Evolutionary conservation across 768 basidiomycete species (phyloP).

Genomic region (Russula dissimulans): DNA sequence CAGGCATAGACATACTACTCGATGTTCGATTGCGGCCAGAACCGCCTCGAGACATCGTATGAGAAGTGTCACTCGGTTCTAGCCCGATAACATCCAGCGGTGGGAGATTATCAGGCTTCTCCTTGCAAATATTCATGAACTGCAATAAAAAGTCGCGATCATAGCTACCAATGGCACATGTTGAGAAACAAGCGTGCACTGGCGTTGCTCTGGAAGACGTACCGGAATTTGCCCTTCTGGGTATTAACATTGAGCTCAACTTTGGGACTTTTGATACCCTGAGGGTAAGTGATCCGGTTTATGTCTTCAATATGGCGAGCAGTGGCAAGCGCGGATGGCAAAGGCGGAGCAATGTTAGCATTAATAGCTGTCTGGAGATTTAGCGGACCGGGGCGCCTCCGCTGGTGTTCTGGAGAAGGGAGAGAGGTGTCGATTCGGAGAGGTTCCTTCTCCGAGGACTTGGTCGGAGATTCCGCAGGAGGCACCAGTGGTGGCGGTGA

Average conservation of each 20-base stretch:
- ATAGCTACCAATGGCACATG: constrained; percentile 45
- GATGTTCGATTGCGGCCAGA: constrained; percentile 53
- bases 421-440: constrained; percentile 60
- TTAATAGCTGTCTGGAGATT: constrained; percentile 52
- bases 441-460: constrained; percentile 38
- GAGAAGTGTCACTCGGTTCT: constrained; percentile 52
- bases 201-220: constrained; percentile 14
- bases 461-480: constrained; percentile 39
- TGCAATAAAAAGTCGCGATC: constrained; percentile 96
- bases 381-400: constrained; percentile 61
- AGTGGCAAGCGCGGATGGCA: constrained; percentile 63
- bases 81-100: constrained; percentile 87
- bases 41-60: constrained; percentile 48
- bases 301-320: constrained; percentile 85
- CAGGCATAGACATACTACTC: constrained; percentile 33
- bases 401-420: constrained; percentile 33
- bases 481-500: constrained; percentile 23
- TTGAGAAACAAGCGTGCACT: neutral
- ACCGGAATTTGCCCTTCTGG: constrained; percentile 87
- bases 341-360: constrained; percentile 34
- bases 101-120: constrained; percentile 87
- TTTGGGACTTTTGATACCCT: constrained; percentile 71
- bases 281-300: constrained; percentile 67
- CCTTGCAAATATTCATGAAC: constrained; percentile 91
- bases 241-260: constrained; percentile 78